Evolutionary conservation across 2,329 filamentous ascomycete genomes (phyloP).

Genomic region (Acarospora socialis): DNA sequence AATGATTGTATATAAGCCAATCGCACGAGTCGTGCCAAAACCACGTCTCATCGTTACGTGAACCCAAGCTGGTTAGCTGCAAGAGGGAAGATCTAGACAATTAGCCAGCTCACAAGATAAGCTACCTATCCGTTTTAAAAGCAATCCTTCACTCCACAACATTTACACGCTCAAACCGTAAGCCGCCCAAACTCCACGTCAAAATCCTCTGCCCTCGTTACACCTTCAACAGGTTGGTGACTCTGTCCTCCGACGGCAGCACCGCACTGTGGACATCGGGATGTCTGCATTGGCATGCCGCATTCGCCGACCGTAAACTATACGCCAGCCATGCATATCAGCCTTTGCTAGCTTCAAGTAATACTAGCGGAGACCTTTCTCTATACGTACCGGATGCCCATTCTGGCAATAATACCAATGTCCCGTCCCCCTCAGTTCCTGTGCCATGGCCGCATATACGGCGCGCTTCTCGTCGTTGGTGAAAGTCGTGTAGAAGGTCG

Average conservation of each 20-base stretch:
- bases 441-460: slow-evolving; percentile 38
- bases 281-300: slow-evolving; percentile 48
- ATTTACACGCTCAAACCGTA: too few species aligned
- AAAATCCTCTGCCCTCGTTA: slow-evolving; percentile 35
- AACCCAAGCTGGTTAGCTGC: too few species aligned
- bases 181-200: slow-evolving; percentile 23
- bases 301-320: slow-evolving; percentile 50
- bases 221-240: slow-evolving; percentile 38
- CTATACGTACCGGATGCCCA: slow-evolving; percentile 19
- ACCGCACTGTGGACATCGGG: slow-evolving; percentile 49
- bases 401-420: slow-evolving; percentile 31
- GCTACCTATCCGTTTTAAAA: too few species aligned
- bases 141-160: too few species aligned
- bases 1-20: too few species aligned
- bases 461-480: slow-evolving; percentile 37
- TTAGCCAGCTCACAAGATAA: too few species aligned
- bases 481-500: slow-evolving; percentile 35
- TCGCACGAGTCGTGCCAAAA: too few species aligned
- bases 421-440: slow-evolving; percentile 32
- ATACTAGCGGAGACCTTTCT: neutral
- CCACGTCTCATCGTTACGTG: too few species aligned
- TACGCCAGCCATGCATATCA: too few species aligned
- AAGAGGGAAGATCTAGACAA: too few species aligned
- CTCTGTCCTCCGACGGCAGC: slow-evolving; percentile 40
- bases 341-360: too few species aligned